Conservation (phyloP, 805 yeast genomes). For the Saccharomycopsis olivae region DNA sequence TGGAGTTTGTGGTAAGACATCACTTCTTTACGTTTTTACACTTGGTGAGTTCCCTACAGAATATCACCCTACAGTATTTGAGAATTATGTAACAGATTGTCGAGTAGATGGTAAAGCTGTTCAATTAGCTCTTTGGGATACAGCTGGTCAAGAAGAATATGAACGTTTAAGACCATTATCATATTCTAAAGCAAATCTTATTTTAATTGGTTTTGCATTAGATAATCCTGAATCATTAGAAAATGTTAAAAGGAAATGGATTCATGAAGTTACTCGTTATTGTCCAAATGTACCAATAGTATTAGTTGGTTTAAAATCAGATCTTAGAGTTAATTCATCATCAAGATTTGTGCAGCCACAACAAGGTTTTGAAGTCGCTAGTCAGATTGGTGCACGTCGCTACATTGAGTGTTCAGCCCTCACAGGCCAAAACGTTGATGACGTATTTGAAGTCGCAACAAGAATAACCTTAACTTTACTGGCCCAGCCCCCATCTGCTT, state of each 20-base stretch:
- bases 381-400: conserved; percentile 68
- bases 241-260: conserved; percentile 82
- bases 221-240: conserved; percentile 77
- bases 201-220: conserved; percentile 76
- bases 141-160: conserved; percentile 95
- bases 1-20: conserved; percentile 93
- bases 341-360: conserved; percentile 38
- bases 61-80: conserved; percentile 90
- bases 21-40: conserved; percentile 82
- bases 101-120: conserved; percentile 90
- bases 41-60: conserved; percentile 88
- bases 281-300: conserved; percentile 75
- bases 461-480: conserved; percentile 26
- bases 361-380: conserved; percentile 63
- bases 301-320: conserved; percentile 78
- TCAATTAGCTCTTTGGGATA: conserved; percentile 84
- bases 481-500: neutral
- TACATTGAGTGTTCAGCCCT: conserved; percentile 85
- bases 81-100: conserved; percentile 89
- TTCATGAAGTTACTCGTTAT: conserved; percentile 66
- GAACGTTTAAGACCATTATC: conserved; percentile 83
- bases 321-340: conserved; percentile 42
- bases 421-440: conserved; percentile 93
- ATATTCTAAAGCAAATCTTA: conserved; percentile 78
- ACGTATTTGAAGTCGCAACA: conserved; percentile 85